Conservation (phyloP, 192 early-diverging fungal species). For the Helicostylum pulchrum region DNA sequence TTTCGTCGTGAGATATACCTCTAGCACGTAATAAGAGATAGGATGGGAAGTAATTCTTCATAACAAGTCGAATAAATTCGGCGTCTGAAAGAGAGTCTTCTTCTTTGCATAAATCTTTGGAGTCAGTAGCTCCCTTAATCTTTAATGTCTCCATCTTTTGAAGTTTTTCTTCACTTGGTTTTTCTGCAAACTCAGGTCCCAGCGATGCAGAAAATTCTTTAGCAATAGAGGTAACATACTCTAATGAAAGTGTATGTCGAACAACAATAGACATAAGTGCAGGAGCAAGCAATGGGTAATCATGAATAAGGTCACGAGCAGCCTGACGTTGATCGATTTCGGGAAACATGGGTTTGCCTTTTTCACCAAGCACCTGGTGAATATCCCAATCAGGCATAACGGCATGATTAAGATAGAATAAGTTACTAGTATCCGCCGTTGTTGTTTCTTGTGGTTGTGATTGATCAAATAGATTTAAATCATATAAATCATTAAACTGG, state of each 20-base stretch:
- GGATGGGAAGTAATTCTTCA: background rate
- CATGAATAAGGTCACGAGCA: background rate
- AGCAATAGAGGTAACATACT: constrained; percentile 7
- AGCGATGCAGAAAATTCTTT: background rate
- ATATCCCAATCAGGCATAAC: constrained; percentile 13
- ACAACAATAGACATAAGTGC: constrained; percentile 31
- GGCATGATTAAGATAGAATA: constrained; percentile 2
- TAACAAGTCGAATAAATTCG: background rate
- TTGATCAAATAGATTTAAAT: constrained; percentile 3
- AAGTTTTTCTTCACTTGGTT: background rate
- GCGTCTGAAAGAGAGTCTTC: background rate
- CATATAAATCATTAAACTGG: constrained; percentile 2
- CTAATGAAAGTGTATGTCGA: constrained; percentile 21
- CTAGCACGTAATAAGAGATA: constrained; percentile 3
- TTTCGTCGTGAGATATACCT: constrained; percentile 18
- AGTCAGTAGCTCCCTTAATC: background rate
- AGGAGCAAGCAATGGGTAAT: constrained; percentile 29
- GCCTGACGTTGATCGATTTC: background rate
- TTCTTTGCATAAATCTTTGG: background rate
- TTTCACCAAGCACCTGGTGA: constrained; percentile 11
- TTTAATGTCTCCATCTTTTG: background rate
- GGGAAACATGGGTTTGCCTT: background rate
- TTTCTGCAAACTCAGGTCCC: background rate
- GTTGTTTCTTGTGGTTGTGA: background rate
- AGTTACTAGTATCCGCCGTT: background rate